Percentiles rank a stretch among this genome's conserved stretches.
Evolutionary conservation across 768 basidiomycete genomes (phyloP).

Genomic region (Lanmaoa rubissima): DNA sequence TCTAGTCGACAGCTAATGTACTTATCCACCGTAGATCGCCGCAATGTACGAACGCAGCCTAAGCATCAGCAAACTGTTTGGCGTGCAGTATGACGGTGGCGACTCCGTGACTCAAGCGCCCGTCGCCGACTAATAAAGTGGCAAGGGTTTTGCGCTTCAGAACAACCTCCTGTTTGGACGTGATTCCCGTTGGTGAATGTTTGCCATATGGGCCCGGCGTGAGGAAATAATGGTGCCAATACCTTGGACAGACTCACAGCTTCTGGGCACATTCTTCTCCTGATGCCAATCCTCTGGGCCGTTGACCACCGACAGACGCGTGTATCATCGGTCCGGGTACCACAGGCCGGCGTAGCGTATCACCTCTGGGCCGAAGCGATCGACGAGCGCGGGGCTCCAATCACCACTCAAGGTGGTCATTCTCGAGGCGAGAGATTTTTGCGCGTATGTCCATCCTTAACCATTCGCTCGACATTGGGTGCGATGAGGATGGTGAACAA

Average conservation of each 20-base stretch:
- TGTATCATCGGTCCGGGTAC: constrained; percentile 82
- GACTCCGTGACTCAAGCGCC: too few relatives aligned
- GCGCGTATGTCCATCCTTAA: constrained; percentile 44
- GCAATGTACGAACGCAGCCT: not conserved
- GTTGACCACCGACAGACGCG: constrained; percentile 62
- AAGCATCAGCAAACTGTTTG: not conserved
- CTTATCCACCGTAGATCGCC: not conserved
- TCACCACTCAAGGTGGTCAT: constrained; percentile 52
- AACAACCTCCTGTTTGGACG: not conserved
- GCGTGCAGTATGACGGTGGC: too few relatives aligned
- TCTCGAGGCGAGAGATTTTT: constrained; percentile 84
- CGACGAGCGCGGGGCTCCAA: not conserved
- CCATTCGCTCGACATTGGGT: not conserved
- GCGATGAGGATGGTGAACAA: not conserved
- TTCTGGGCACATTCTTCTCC: constrained; percentile 65
- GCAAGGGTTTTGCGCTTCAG: not conserved
- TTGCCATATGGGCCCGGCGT: not conserved
- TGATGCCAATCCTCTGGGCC: constrained; percentile 60
- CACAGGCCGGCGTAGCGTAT: constrained; percentile 71
- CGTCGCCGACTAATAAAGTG: not conserved
- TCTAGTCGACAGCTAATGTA: not conserved
- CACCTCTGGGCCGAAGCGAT: constrained; percentile 49
- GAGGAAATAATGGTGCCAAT: not conserved
- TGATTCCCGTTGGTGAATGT: not conserved
- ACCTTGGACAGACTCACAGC: not conserved